A percentile compares a stretch with the other conserved stretches of the same genome.
Conservation (phyloP, 208 protist species). For the Trichomonas gallinae region DNA sequence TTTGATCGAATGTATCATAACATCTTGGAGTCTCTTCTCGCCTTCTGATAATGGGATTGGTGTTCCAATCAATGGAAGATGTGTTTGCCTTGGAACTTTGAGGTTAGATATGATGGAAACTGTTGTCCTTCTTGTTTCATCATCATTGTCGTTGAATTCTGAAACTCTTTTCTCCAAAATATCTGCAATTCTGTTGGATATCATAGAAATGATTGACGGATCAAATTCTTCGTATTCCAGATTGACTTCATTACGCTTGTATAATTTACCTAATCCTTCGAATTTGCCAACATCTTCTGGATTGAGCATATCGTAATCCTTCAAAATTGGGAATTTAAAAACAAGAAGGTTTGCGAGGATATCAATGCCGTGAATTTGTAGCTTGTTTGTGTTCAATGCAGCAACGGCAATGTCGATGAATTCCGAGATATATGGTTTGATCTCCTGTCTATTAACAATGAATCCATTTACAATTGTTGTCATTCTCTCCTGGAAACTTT, state of each 20-base stretch:
- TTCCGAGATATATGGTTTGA: not conserved
- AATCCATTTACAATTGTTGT: no score
- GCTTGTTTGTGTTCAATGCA: not conserved
- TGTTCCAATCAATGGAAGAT: not conserved
- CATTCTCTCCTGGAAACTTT: no score
- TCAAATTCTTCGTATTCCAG: not conserved
- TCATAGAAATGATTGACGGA: not conserved
- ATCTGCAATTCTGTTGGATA: not conserved
- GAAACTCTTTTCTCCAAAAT: not conserved
- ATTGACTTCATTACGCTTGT: not conserved
- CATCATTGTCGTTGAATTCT: not conserved
- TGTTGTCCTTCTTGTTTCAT: not conserved
- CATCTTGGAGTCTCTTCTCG: not conserved
- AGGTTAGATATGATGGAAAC: not conserved
- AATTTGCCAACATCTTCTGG: not conserved
- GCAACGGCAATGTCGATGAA: not conserved
- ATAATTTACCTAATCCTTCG: not conserved
- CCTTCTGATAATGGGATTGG: not conserved
- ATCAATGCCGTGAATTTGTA: not conserved
- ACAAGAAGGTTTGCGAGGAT: not conserved
- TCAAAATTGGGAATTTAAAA: not conserved
- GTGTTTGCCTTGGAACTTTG: not conserved
- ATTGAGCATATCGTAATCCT: not conserved
- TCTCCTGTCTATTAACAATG: not conserved
- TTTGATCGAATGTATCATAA: not conserved